Evolutionary conservation across 2,329 filamentous ascomycete species (phyloP).

Genomic region (Xylaria sp.): DNA sequence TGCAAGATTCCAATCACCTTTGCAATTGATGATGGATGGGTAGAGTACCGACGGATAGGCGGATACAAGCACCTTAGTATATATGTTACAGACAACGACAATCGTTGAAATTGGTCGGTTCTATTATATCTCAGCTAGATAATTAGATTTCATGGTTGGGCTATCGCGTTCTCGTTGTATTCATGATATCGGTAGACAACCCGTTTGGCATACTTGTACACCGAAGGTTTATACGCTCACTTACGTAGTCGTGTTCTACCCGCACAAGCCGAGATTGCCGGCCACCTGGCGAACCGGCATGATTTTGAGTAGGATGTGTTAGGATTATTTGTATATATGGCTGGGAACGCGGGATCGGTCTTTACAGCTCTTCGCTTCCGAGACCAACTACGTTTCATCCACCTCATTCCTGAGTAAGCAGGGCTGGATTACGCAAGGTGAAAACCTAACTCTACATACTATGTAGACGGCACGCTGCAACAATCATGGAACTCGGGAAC

Average conservation of each 20-base stretch:
- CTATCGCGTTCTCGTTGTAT: background rate
- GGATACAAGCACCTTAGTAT: too few relatives aligned
- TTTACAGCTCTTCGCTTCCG: slow-evolving; percentile 13
- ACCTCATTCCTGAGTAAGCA: slow-evolving; percentile 7
- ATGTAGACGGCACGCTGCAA: slow-evolving; percentile 8
- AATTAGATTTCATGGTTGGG: background rate
- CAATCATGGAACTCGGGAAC: slow-evolving; percentile 19
- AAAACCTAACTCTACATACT: background rate
- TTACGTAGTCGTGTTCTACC: background rate
- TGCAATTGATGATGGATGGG: too few relatives aligned
- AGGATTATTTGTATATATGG: slow-evolving; percentile 1
- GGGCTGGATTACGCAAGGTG: background rate
- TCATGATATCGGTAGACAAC: background rate
- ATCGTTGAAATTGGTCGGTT: background rate
- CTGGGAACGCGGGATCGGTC: slow-evolving; percentile 8
- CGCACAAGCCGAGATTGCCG: background rate
- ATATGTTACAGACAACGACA: too few relatives aligned
- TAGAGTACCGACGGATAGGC: too few relatives aligned
- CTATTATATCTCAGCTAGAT: background rate
- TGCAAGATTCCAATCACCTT: too few relatives aligned
- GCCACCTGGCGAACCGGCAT: background rate
- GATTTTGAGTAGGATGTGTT: background rate
- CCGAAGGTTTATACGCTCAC: background rate
- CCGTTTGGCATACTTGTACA: background rate
- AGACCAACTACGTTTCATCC: slow-evolving; percentile 35